Conservation (phyloP, 495 filamentous ascomycete genomes). For the Podospora pseudopauciseta region DNA sequence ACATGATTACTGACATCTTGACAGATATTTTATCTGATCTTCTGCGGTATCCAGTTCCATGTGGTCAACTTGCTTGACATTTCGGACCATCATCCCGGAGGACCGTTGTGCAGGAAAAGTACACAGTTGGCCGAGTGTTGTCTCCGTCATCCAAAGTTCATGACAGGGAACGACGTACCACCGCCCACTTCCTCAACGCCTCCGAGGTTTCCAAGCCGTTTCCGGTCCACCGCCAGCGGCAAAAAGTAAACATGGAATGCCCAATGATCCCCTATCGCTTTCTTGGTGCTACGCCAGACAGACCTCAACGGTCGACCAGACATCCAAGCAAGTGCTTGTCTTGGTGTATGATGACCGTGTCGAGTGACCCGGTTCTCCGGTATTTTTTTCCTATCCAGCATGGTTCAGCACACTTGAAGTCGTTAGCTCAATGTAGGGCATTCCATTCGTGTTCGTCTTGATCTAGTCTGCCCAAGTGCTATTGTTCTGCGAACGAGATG, state of each 20-base stretch:
- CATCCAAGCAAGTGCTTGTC: background rate
- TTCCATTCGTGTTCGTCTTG: background rate
- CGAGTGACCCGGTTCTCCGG: background rate
- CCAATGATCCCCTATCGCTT: background rate
- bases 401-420: background rate
- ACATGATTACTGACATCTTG: background rate
- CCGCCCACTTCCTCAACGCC: conserved; percentile 1
- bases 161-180: conserved; percentile 7
- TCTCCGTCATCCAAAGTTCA: conserved; percentile 5
- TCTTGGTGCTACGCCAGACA: background rate
- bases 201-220: conserved; percentile 1
- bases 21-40: background rate
- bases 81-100: background rate
- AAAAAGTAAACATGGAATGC: conserved; percentile 5
- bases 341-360: background rate
- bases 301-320: background rate
- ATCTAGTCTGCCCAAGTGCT: conserved; percentile 2
- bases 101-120: background rate
- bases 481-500: conserved; percentile 4
- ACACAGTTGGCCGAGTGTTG: background rate
- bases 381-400: background rate
- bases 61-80: background rate
- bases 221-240: conserved; percentile 7
- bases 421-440: background rate
- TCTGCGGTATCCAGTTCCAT: background rate